Conservation (phyloP, 345 rosid genomes). For the Salix exigua region DNA sequence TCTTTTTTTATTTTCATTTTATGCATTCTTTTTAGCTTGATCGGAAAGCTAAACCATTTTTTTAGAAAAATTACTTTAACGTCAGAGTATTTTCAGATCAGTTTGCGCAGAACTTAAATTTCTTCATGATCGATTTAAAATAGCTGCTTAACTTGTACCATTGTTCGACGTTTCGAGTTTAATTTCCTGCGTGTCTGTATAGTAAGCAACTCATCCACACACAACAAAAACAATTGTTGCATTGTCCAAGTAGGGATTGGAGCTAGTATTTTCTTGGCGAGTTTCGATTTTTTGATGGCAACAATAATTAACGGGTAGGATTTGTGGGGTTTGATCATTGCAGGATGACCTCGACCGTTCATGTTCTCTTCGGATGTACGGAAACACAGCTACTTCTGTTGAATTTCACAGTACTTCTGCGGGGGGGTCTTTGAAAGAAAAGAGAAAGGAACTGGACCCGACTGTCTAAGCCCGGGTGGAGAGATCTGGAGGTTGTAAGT, state of each 20-base stretch:
- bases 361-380: neutral
- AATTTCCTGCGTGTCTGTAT: too few relatives aligned
- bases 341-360: slow-evolving; percentile 22
- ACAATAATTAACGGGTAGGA: neutral
- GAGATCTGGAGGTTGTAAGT: neutral
- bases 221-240: too few relatives aligned
- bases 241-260: neutral
- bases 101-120: too few relatives aligned
- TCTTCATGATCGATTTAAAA: too few relatives aligned
- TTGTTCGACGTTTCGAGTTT: too few relatives aligned
- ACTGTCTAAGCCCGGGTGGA: neutral
- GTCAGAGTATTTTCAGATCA: too few relatives aligned
- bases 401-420: neutral
- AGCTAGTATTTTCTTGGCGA: neutral
- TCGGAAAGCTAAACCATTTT: neutral
- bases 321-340: neutral
- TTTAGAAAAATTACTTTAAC: too few relatives aligned
- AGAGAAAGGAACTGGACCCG: slow-evolving; percentile 9
- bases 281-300: neutral
- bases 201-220: too few relatives aligned
- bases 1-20: too few relatives aligned
- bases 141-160: too few relatives aligned
- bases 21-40: neutral
- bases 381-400: neutral
- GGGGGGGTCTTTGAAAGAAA: slow-evolving; percentile 14